Base-by-base conservation (phyloP, 192 early-diverging fungal genomes). In the Rhizoclosmatium sp. region DNA sequence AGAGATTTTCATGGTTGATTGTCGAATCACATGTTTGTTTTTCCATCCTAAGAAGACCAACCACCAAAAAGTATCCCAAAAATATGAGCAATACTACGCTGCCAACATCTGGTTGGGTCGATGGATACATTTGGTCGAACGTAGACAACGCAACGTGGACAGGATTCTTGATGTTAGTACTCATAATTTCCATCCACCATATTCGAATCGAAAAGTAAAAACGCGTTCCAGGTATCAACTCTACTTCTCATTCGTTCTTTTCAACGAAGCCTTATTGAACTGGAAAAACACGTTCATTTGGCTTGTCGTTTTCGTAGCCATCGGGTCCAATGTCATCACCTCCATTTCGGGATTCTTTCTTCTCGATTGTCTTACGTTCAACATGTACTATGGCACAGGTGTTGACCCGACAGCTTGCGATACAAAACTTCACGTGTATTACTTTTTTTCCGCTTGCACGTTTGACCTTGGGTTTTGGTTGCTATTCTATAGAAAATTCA, bases 311-410 rank as follows among this genome's bases (percentile, higher is more conserved):
- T 49, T 58, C 21, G 4, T 56, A 14, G 46, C 70, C 21, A 49
- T 71, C 4, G 48, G 14, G 1, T 12, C 54, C 4, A 49, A 71
- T 12, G 21, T 56, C 1, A 0, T 42, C 12, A 39, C 5, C 3
- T 14, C 31, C 7, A 58, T 71, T 23, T 4, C 48, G 5, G 47
- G 47, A 39, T 71, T 56, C 70, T 71, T 71, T 47, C 60, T 75
- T 2, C 60, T 75, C 14, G 73, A 75, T 58, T 75, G 73, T 45
- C 46, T 75, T 40, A 75, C 46, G 3, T 75, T 75, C 16, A 31
- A 31, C 31, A 31, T 31, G 31, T 31, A 31, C 31, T 31, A 31
- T 41, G 45, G 56, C 12, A 64, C 58, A 0, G 67, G 47, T 0
- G 10, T 9, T 14, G 46, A 69, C 21, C 40, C 73, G 62, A 64